Evolutionary conservation across 2,329 filamentous ascomycete genomes (phyloP).

Genomic region (Raffaelea albimanens): DNA sequence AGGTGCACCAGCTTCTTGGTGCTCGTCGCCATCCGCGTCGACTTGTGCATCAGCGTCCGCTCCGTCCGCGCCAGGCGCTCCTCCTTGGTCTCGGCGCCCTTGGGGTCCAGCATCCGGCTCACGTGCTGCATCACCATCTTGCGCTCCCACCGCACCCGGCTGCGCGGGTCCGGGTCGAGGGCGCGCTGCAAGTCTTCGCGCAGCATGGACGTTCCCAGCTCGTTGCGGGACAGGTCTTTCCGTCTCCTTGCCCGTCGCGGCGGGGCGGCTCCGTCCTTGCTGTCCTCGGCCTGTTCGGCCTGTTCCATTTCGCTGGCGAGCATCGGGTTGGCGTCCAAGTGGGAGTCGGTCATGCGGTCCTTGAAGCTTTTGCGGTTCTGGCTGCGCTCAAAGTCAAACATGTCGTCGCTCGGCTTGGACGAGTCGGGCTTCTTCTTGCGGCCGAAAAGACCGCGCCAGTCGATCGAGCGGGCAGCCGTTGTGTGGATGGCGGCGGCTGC

Average conservation of each 20-base stretch:
- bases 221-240: constrained; percentile 4
- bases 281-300: constrained; percentile 29
- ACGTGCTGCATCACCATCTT: constrained; percentile 76
- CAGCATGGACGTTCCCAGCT: constrained; percentile 24
- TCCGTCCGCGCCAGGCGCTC: constrained; percentile 60
- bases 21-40: constrained; percentile 68
- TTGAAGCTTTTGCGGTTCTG: constrained; percentile 27
- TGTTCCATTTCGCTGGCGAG: constrained; percentile 47
- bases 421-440: constrained; percentile 20
- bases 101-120: constrained; percentile 55
- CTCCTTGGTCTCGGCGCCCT: constrained; percentile 38
- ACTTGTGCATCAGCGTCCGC: constrained; percentile 47
- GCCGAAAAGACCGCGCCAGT: constrained; percentile 12
- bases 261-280: constrained; percentile 17
- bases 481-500: constrained; percentile 7
- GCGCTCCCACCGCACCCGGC: constrained; percentile 67
- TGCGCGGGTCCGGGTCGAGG: constrained; percentile 66
- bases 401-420: background rate
- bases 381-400: constrained; percentile 19
- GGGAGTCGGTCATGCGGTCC: constrained; percentile 33
- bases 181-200: constrained; percentile 49
- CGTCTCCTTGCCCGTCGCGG: background rate
- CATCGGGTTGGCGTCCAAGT: constrained; percentile 43
- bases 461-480: constrained; percentile 6
- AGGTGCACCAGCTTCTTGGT: constrained; percentile 86